Base-by-base conservation (phyloP, 176 grass and related monocot genomes). In the Raddia guianensis region DNA sequence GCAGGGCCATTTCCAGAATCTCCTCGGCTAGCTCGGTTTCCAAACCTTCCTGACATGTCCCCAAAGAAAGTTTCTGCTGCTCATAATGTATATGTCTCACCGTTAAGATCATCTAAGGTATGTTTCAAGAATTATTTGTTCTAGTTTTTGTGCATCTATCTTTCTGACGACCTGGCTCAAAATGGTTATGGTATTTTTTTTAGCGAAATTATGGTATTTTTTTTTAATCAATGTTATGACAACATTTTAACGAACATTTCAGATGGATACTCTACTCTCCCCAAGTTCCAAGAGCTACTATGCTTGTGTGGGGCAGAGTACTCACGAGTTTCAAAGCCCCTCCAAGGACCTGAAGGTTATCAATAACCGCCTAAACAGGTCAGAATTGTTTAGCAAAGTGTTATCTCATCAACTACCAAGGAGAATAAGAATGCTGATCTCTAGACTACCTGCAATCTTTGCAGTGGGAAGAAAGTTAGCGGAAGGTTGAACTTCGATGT, bases 201-300 rank as follows among this genome's bases (percentile, higher is more conserved):
- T 49, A 76, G 27, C 27, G 0, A 27, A 27, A 27, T n/a, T 75
- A 18, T 40, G 13, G 37, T 12, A 42, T 9, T 71, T 66, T 71
- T 66, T 33, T 85, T 33, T 49, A 76, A 27, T 75, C 16, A 65
- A 33, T 43, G 15, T 27, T n/a, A 0, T 66, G 42, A 75, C 58
- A 20, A 44, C 15, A 4, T 21, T 37, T 5, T 53, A 57, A 45
- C 58, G 71, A 27, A 64, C 12, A 62, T 83, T 88, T 70, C 88
- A 99, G 96, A 99, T 88, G 86, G 96, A 99, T 84, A 87, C 82
- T 56, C 86, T 99, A 71, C 92, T 95, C 61, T 99, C 96, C 9
- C 92, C 96, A 32, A 99, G 96, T 86, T 99, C 96, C 1, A 99
- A 99, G 88, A 99, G 96, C 84, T 99, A 93, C 37, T 99, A 95